A percentile compares a stretch with the other conserved stretches of the same genome.
Evolutionary conservation across 164 flowering plant genomes (phyloP).

Genomic region (Warburgia ugandensis): DNA sequence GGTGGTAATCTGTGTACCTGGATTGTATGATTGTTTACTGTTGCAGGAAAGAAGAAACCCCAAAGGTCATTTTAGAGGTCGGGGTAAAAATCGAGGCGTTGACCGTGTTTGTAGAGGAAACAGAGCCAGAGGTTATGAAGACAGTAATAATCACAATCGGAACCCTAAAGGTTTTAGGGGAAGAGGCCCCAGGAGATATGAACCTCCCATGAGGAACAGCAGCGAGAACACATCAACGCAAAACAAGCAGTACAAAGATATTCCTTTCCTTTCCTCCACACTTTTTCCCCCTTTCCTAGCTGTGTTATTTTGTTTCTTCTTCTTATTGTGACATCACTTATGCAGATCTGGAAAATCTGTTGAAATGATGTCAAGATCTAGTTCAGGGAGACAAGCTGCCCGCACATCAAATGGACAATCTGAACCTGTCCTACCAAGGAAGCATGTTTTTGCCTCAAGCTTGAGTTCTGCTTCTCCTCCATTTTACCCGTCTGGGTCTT

Average conservation of each 20-base stretch:
- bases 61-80: constrained; percentile 55
- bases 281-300: not conserved
- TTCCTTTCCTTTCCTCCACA: not conserved
- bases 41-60: constrained; percentile 54
- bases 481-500: constrained; percentile 89
- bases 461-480: constrained; percentile 92
- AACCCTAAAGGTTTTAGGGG: constrained; percentile 59
- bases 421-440: constrained; percentile 34
- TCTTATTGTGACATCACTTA: not conserved
- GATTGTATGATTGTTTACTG: constrained; percentile 1
- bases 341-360: constrained; percentile 42
- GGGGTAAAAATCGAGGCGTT: constrained; percentile 50
- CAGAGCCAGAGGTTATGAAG: constrained; percentile 37
- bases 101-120: constrained; percentile 58
- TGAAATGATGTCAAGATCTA: constrained; percentile 38
- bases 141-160: constrained; percentile 31
- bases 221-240: constrained; percentile 29
- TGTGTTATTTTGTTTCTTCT: not conserved
- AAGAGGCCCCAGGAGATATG: constrained; percentile 76
- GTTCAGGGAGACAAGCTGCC: constrained; percentile 28
- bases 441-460: constrained; percentile 58
- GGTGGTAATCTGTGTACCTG: too few species aligned
- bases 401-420: constrained; percentile 32
- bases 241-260: constrained; percentile 64
- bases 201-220: constrained; percentile 34